These are phyloP conservation scores for Aureobasidium sp. DNA, from an alignment of 2,329 filamentous ascomycete species.

Conservation along the genomic window DNA sequence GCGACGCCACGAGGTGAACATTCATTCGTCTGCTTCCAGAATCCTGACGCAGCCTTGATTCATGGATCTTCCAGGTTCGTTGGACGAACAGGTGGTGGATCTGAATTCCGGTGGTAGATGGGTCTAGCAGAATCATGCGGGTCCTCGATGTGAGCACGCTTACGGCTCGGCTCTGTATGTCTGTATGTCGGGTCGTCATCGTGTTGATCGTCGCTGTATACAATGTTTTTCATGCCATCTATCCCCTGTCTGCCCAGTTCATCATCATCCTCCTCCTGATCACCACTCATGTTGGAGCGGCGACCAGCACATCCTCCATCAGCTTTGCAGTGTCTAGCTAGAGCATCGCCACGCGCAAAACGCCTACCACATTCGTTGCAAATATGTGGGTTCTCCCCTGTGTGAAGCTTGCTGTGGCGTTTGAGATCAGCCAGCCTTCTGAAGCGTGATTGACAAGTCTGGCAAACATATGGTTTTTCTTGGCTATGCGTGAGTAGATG, in stretches of 20 bases:
- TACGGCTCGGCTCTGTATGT: slow-evolving; percentile 67
- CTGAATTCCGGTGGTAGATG: slow-evolving; percentile 60
- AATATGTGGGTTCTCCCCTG: slow-evolving; percentile 88
- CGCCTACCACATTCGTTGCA: slow-evolving; percentile 91
- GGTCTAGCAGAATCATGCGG: slow-evolving; percentile 46
- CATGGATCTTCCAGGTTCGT: too few relatives aligned
- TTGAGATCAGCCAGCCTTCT: slow-evolving; percentile 90
- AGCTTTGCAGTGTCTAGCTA: slow-evolving; percentile 92
- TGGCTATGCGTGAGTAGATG: slow-evolving; percentile 96
- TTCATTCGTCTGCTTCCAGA: too few relatives aligned
- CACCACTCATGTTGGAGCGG: slow-evolving; percentile 60
- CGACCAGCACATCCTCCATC: slow-evolving; percentile 91
- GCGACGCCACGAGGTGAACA: too few relatives aligned
- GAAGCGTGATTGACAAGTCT: slow-evolving; percentile 89
- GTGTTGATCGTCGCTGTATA: slow-evolving; percentile 52
- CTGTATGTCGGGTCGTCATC: slow-evolving; percentile 47
- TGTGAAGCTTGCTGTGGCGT: slow-evolving; percentile 92
- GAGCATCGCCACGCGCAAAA: slow-evolving; percentile 89
- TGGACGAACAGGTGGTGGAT: too few relatives aligned
- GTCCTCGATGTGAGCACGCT: slow-evolving; percentile 60
- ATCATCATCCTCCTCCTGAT: too few relatives aligned
- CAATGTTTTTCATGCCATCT: slow-evolving; percentile 56
- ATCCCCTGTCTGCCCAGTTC: too few relatives aligned
- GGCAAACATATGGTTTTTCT: slow-evolving; percentile 93
- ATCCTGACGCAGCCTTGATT: too few relatives aligned